Evolutionary conservation across 371 early-diverging fungal genomes (phyloP), one percentile per base, ranked within the genome.

Genomic region (Mortierella sp.): DNA sequence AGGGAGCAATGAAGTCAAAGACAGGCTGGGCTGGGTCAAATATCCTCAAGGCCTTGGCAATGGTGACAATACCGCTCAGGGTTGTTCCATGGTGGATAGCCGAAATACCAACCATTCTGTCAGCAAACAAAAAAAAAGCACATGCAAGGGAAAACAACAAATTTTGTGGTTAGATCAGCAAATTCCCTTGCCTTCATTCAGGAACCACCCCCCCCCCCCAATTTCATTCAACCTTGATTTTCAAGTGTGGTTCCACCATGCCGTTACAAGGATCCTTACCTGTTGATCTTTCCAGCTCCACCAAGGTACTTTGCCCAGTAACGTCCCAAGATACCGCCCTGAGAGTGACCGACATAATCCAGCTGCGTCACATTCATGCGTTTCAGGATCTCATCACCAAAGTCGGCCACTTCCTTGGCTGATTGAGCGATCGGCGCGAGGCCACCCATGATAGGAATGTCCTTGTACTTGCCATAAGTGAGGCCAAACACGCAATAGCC

Each of bases 401-500:
- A 74, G 13, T n/a, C 45, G 17, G 48, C 63, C 19, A 74, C 31
- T 25, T 74, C 68, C 28, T 68, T 60, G 2, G 76, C 76, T 44
- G 68, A 60, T 24, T 58, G 17, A 47, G 63, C 76, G 8, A 74
- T 31, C 0, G 58, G 57, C 1, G 45, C 69, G 1, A 74, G 16
- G 16, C 60, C 76, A 13, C 64, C 76, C 9, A 74, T 9, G 41
- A 68, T 4, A 6, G 67, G 67, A 17, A 59, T 51, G 24, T 60
- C 28, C 8, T 56, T 56, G 57, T 57, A 65, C 22, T 39, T 45
- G 16, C 71, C 71, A 27, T 71, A 71, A 5, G 77, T 76, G 51
- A 66, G 27, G 0, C 66, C 65, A 62, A 76, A 76, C 49, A 76
- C 77, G 40, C 77, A 76, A 55, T 76, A 76, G 4, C 77, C 74